phyloP scores from a whole-genome alignment of 352 stramenopile genomes.

The Globisporangium alternatum region DNA sequence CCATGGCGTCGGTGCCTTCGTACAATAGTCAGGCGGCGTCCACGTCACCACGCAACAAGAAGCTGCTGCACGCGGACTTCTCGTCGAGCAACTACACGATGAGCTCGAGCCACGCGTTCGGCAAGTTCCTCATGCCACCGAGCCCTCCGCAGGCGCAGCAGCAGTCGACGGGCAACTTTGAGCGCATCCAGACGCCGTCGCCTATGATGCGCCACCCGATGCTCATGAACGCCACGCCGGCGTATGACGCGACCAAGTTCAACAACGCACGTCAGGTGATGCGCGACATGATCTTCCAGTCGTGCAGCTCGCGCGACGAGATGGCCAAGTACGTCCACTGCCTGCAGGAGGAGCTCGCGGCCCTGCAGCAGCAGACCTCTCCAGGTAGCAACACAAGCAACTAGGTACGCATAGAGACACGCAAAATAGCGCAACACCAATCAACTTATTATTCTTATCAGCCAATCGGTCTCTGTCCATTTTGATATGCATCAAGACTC shows the following conservation, averaged over 20 bases:
- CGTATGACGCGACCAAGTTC: constrained; percentile 27
- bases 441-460: constrained; percentile 14
- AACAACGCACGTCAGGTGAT: constrained; percentile 34
- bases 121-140: constrained; percentile 11
- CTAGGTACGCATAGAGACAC: constrained; percentile 5
- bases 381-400: not conserved
- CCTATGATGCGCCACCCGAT: constrained; percentile 28
- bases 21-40: constrained; percentile 43
- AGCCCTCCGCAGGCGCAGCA: constrained; percentile 4
- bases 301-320: constrained; percentile 44
- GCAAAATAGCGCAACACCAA: constrained; percentile 5
- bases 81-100: constrained; percentile 10
- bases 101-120: constrained; percentile 2
- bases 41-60: constrained; percentile 45
- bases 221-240: constrained; percentile 16
- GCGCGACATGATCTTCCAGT: constrained; percentile 53
- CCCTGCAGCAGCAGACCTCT: constrained; percentile 30
- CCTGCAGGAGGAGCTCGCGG: constrained; percentile 51
- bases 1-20: constrained; percentile 29
- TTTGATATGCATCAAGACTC: not conserved
- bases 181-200: constrained; percentile 7
- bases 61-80: constrained; percentile 36
- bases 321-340: constrained; percentile 54
- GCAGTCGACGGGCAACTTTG: constrained; percentile 2
- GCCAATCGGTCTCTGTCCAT: not conserved